Conservation (phyloP, 305 asterid genomes). For the Solanum hybrid region DNA sequence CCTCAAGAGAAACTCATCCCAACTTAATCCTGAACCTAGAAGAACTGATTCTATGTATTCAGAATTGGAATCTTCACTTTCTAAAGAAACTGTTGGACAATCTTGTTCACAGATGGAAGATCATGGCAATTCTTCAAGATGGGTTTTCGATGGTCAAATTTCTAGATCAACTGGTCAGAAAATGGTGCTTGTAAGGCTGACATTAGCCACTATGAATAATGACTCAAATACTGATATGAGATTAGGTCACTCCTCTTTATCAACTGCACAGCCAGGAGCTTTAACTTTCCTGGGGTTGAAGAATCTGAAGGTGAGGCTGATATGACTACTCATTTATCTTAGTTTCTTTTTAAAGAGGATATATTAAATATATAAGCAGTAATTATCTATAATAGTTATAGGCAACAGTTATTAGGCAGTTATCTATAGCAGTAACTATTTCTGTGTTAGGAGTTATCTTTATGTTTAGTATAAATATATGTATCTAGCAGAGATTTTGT, state of each 20-base stretch:
- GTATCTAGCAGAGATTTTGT: too few species aligned
- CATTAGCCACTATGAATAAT: slow-evolving; percentile 52
- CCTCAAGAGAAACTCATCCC: slow-evolving; percentile 69
- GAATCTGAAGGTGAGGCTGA: slow-evolving; percentile 28
- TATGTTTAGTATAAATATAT: too few species aligned
- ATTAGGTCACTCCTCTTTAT: slow-evolving; percentile 65
- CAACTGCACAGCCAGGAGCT: slow-evolving; percentile 28
- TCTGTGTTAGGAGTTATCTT: too few species aligned
- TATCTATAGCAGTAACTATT: too few species aligned
- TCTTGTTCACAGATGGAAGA: slow-evolving; percentile 32
- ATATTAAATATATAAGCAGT: too few species aligned
- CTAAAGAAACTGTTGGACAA: slow-evolving; percentile 38
- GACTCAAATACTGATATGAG: slow-evolving; percentile 85
- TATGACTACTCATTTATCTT: background rate
- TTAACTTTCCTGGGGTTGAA: slow-evolving; percentile 29
- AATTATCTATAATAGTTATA: too few species aligned
- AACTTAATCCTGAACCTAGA: slow-evolving; percentile 80
- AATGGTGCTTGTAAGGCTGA: slow-evolving; percentile 63
- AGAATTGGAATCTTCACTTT: slow-evolving; percentile 76
- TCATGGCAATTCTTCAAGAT: slow-evolving; percentile 45
- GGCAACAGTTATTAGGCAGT: too few species aligned
- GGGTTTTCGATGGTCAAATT: slow-evolving; percentile 57
- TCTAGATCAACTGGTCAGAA: slow-evolving; percentile 44
- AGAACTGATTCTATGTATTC: slow-evolving; percentile 94
- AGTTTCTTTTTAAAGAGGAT: too few species aligned